Evolutionary conservation across 768 basidiomycete genomes (phyloP), one percentile per base, ranked within the genome.

Genomic region (Termitomyces sp.): DNA sequence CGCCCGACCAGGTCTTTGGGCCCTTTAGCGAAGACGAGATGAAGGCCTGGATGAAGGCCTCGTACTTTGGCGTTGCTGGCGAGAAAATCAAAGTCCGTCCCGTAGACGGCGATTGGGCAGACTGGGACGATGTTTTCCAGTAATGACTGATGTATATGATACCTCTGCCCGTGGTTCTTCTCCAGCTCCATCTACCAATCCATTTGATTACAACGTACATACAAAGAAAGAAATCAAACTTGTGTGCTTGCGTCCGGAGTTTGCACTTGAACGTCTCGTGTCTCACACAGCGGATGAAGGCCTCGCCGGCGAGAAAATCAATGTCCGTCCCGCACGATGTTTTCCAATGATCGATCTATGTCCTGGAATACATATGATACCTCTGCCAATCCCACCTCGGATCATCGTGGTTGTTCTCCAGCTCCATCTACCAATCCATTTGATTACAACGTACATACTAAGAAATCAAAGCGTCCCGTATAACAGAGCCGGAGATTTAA

Each of bases 231-330:
- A 16, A 44, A 14, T 7, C 5, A 55, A 6, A 86, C 95, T 61
- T 81, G 94, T 23, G 23, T 23, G 23, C 23, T 23, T 23, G 23
- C 2, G 23, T 23, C 23, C 23, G 23, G 23, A 4, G 82, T 71
- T 92, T 93, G 74, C 93, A 95, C 74, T 98, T 98, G 83, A 96
- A 98, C 8, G 94, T 95, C 68, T 98, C 96, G 97, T 36, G 97
- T 98, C 69, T 98, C 94, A 66, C 91, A 93, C 10, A 86, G n/a
- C n/a, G 94, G 94, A 82, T 80, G 69, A 82, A 82, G 55, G 91
- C 91, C 1, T 77, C 82, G 4, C 72, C 0, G 94, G 92, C 14
- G 91, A 90, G 68, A 89, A 92, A 67, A 85, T 96, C 35, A 82
- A 85, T 59, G 79, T 95, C 35, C 81, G 91, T 43, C 74, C 70